phyloP scores from a whole-genome alignment of 495 filamentous ascomycete genomes.

The Lasiosphaeriaceae sp. region DNA sequence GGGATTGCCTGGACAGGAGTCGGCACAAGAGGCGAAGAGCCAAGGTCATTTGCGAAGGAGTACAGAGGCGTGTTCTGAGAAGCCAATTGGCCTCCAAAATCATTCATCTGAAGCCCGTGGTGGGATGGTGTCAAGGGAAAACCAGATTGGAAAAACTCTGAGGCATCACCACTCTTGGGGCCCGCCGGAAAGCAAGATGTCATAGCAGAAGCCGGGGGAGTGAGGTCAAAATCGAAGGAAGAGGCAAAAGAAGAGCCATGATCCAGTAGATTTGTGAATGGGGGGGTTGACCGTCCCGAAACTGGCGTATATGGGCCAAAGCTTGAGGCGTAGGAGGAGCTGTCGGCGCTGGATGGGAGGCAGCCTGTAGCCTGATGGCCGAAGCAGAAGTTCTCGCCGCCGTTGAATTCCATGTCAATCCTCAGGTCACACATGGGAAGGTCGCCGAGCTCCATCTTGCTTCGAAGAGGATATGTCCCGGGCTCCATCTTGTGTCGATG shows the following conservation, averaged over 20 bases:
- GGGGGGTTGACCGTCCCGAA: conserved; percentile 29
- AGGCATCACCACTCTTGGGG: conserved; percentile 9
- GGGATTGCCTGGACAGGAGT: conserved; percentile 7
- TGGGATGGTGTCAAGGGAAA: conserved; percentile 22
- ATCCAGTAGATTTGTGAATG: conserved; percentile 16
- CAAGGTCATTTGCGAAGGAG: conserved; percentile 11
- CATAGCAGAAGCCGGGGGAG: conserved; percentile 34
- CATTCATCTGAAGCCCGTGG: background rate
- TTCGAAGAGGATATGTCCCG: too few species aligned
- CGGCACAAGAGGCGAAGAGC: conserved; percentile 1
- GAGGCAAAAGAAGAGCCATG: conserved; percentile 20
- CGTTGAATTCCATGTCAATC: conserved; percentile 18
- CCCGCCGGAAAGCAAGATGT: conserved; percentile 33
- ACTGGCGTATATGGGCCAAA: conserved; percentile 38
- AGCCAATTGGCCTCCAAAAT: conserved; percentile 4
- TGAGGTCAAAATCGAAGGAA: conserved; percentile 23
- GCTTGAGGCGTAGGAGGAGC: conserved; percentile 33
- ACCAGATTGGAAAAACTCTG: conserved; percentile 15
- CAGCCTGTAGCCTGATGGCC: conserved; percentile 12
- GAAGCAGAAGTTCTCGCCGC: conserved; percentile 25
- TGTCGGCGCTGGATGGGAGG: conserved; percentile 23
- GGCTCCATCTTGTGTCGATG: conserved; percentile 15
- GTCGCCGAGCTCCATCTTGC: conserved; percentile 13
- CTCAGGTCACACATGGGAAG: conserved; percentile 18
- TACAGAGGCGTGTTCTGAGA: conserved; percentile 16